Conservation (phyloP, 2,329 filamentous ascomycete species). For the Fusarium poae region DNA sequence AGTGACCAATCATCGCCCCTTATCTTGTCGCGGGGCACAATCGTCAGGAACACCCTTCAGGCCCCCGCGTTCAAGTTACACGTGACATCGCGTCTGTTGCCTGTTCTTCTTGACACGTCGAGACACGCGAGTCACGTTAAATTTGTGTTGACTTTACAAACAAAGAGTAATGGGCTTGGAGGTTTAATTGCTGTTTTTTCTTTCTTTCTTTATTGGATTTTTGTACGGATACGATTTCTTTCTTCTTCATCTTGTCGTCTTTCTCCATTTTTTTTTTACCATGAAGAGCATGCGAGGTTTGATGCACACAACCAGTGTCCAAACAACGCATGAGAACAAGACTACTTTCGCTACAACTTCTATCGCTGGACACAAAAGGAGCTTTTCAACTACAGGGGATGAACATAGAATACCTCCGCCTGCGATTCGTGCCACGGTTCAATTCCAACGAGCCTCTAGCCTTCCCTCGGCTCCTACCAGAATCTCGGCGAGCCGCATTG, state of each 20-base stretch:
- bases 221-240: background rate
- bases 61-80: constrained; percentile 4
- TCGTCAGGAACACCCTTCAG: constrained; percentile 43
- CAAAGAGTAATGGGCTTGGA: constrained; percentile 3
- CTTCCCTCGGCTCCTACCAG: constrained; percentile 50
- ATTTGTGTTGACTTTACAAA: background rate
- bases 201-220: constrained; percentile 2
- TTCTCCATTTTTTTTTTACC: constrained; percentile 28
- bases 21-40: constrained; percentile 51
- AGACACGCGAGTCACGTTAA: constrained; percentile 27
- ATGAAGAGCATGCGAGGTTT: constrained; percentile 59
- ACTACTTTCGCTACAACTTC: constrained; percentile 57
- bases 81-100: constrained; percentile 23
- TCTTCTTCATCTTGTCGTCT: background rate
- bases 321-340: constrained; percentile 58
- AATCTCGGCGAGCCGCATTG: constrained; percentile 62
- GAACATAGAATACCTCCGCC: constrained; percentile 19
- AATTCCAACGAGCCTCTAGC: constrained; percentile 54
- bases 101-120: constrained; percentile 24
- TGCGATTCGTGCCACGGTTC: constrained; percentile 28
- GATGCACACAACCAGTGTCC: constrained; percentile 65
- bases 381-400: constrained; percentile 45
- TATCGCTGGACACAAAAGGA: constrained; percentile 64
- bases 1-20: constrained; percentile 41
- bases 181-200: constrained; percentile 1